Conservation (phyloP, 768 basidiomycete species). For the Macrolepiota fuliginosa region DNA sequence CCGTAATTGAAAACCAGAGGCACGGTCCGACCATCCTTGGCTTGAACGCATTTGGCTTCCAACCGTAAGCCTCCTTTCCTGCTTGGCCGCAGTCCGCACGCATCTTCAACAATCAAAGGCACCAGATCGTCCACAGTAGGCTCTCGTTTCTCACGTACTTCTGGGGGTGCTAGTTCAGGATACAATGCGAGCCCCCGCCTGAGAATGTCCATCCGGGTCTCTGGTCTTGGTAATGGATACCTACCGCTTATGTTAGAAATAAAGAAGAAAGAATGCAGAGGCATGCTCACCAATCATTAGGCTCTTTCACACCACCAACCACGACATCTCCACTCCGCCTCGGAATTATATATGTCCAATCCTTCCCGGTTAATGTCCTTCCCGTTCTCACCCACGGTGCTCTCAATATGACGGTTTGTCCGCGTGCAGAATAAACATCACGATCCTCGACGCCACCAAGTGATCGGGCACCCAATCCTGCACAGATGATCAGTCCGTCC, state of each 20-base stretch:
- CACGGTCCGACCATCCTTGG: conserved; percentile 24
- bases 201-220: conserved; percentile 63
- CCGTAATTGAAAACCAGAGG: conserved; percentile 67
- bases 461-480: conserved; percentile 70
- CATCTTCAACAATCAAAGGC: conserved; percentile 44
- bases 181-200: conserved; percentile 47
- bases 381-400: conserved; percentile 68
- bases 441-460: conserved; percentile 83
- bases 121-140: conserved; percentile 47
- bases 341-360: conserved; percentile 64
- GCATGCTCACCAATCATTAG: conserved; percentile 55
- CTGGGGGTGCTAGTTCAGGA: conserved; percentile 56
- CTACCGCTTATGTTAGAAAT: conserved; percentile 24
- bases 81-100: conserved; percentile 50
- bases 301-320: conserved; percentile 58
- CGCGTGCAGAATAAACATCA: conserved; percentile 71
- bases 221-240: conserved; percentile 61
- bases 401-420: conserved; percentile 76
- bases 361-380: conserved; percentile 39
- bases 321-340: conserved; percentile 60
- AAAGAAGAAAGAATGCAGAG: neutral
- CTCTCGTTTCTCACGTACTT: conserved; percentile 40
- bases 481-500: conserved; percentile 39
- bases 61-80: conserved; percentile 58
- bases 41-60: conserved; percentile 39